These are phyloP conservation scores for Tephrocybe sp. DNA, from an alignment of 768 basidiomycete species.

Conservation along the genomic window DNA sequence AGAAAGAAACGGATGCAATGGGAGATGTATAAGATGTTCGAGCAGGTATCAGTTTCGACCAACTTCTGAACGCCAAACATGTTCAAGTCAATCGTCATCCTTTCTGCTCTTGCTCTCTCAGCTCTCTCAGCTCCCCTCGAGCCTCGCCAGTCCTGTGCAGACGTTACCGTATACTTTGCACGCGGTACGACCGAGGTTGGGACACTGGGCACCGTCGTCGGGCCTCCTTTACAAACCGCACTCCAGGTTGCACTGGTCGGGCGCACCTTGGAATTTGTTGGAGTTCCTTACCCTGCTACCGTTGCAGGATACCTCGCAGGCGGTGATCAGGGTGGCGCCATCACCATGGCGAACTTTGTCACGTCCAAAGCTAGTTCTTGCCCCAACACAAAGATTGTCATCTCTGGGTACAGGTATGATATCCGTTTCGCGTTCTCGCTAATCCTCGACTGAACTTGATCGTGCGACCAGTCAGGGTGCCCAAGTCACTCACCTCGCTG, in stretches of 20 bases:
- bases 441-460: too few species aligned
- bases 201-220: constrained; percentile 34
- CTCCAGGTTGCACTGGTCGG: constrained; percentile 26
- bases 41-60: too few species aligned
- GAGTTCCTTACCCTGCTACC: constrained; percentile 34
- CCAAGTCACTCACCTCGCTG: constrained; percentile 36
- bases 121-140: constrained; percentile 20
- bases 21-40: too few species aligned
- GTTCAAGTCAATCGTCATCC: constrained; percentile 15
- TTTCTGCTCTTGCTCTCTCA: constrained; percentile 14
- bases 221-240: constrained; percentile 33
- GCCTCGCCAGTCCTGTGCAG: constrained; percentile 26
- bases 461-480: constrained; percentile 23
- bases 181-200: constrained; percentile 33
- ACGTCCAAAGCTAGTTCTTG: too few species aligned
- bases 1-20: too few species aligned
- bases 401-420: too few species aligned
- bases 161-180: constrained; percentile 35
- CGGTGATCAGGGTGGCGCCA: constrained; percentile 31
- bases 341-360: constrained; percentile 20
- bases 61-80: too few species aligned
- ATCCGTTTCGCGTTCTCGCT: too few species aligned
- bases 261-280: constrained; percentile 30
- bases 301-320: constrained; percentile 36
- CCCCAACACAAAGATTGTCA: too few species aligned